These are phyloP conservation scores for Trichoderma citrinoviride DNA, from an alignment of 2,329 filamentous ascomycete genomes.

Conservation along the genomic window DNA sequence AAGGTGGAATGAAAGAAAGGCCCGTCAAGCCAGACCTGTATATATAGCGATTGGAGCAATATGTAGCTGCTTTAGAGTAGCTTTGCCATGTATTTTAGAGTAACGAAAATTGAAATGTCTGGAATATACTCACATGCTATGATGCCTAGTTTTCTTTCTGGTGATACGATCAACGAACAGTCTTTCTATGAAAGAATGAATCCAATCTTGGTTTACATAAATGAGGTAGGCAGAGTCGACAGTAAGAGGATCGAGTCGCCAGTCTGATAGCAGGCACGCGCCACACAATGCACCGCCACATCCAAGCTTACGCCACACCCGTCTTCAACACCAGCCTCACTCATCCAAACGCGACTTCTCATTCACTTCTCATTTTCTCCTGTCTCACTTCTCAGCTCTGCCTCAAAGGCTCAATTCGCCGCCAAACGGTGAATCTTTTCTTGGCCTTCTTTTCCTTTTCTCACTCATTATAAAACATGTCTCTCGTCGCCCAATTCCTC, in stretches of 20 bases:
- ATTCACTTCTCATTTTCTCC: constrained; percentile 2
- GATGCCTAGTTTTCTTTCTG: no score
- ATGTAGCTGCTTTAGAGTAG: neutral
- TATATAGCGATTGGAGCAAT: neutral
- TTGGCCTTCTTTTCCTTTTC: neutral
- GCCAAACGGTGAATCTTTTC: neutral
- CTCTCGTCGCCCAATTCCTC: constrained; percentile 67
- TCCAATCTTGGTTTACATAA: constrained; percentile 3
- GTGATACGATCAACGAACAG: no score
- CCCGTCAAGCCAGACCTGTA: neutral
- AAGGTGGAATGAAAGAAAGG: neutral
- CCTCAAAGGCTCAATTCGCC: neutral
- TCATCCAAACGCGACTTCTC: constrained; percentile 14
- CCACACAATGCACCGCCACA: constrained; percentile 12
- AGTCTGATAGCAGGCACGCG: neutral
- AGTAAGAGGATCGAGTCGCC: no score
- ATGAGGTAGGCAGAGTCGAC: neutral
- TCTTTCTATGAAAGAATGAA: neutral
- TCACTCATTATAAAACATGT: constrained; percentile 43
- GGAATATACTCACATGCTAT: no score
- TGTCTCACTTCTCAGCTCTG: constrained; percentile 15
- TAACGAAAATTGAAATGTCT: neutral
- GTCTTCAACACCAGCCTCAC: constrained; percentile 10
- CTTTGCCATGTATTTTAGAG: constrained; percentile 12
- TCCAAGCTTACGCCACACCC: neutral